Base-by-base conservation (phyloP, 1,139 yeast species). In the Sugiyamaella novakii region DNA sequence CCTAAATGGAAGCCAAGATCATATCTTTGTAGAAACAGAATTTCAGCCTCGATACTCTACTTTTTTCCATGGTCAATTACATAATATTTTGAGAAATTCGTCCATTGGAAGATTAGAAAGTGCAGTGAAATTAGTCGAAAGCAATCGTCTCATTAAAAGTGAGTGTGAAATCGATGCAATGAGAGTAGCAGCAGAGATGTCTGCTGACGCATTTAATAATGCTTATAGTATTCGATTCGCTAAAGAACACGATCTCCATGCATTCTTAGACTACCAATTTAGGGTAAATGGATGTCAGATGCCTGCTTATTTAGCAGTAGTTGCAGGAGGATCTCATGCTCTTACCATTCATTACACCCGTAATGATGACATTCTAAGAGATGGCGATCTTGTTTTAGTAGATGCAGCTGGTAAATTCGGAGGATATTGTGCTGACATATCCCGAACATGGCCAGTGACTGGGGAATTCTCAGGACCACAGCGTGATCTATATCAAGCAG, bases 351-450 rank as follows among this genome's bases (percentile, higher is more conserved):
- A 91, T 66, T 91, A 91, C 65, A 89, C 95, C 0, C 74, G 95
- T 53, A 91, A 91, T 62, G 95, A 91, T 65, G 95, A 87, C 64
- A 68, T 84, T 22, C 73, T 91, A 52, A 77, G 77, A 51, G 75
- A 77, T 41, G 89, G 83, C 56, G 98, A 92, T 54, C 70, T 89
- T 74, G 96, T 91, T 5, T 78, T 92, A 44, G 88, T 92, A 4
- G 99, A 94, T 68, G 98, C 98, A 2, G 95, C 96, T 0, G 99
- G 98, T 4, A 79, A 87, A 52, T 69, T 84, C 36, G 98, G 98
- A 24, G 97, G 97, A 0, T 94, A 94, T 67, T 84, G 96, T 63
- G 84, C 98, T 1, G 99, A 94, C 67, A 92, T 94, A 41, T 89
- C 98, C 1, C 76, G 98, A 56, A 85, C 98, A 0, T 94, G 98